Conservation (phyloP, 2,329 filamentous ascomycete genomes). For the Rhynchosporium secalis region DNA sequence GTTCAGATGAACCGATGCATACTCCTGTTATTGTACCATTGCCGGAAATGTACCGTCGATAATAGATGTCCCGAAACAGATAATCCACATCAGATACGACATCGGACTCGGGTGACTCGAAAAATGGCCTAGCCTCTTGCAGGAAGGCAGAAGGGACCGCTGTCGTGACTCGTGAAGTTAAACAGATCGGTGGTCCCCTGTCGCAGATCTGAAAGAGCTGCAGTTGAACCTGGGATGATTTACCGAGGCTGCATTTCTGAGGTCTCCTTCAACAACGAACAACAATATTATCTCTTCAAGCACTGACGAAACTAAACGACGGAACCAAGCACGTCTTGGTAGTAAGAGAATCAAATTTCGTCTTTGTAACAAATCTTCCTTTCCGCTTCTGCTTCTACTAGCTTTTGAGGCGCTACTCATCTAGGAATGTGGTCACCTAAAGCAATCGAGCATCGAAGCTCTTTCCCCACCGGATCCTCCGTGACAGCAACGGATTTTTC, state of each 20-base stretch:
- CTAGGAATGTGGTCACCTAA: slow-evolving; percentile 6
- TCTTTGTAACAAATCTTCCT: background rate
- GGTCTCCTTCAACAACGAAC: too few species aligned
- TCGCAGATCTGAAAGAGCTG: background rate
- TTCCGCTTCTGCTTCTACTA: background rate
- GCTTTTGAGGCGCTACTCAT: background rate
- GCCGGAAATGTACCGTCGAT: background rate
- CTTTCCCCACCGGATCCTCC: background rate
- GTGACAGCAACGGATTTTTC: slow-evolving; percentile 21
- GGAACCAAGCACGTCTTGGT: background rate
- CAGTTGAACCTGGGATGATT: background rate
- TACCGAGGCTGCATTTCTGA: background rate
- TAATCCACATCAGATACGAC: background rate
- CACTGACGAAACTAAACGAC: background rate
- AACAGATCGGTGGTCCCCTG: background rate
- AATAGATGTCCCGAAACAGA: background rate
- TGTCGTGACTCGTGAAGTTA: background rate
- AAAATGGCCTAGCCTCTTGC: background rate
- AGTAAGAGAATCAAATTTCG: background rate
- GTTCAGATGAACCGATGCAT: background rate
- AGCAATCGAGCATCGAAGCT: background rate
- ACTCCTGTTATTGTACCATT: background rate
- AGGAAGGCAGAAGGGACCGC: background rate
- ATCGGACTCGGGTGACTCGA: background rate
- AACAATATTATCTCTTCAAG: background rate